phyloP scores from a whole-genome alignment of 2,329 filamentous ascomycete species.

The Penicillium hordei region DNA sequence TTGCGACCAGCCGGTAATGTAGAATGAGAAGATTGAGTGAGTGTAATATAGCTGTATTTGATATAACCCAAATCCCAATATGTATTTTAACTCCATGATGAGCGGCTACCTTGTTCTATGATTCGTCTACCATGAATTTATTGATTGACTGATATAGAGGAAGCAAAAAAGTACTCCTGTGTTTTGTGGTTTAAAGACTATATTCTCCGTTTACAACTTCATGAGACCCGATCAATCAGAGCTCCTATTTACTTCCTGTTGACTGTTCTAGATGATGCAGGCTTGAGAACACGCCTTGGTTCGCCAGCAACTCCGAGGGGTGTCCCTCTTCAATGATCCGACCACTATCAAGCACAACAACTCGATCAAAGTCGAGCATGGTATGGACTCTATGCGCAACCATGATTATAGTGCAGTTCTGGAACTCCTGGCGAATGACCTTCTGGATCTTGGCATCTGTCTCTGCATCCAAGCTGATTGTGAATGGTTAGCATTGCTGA shows the following conservation, averaged over 20 bases:
- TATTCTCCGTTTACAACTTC: background rate
- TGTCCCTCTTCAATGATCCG: constrained; percentile 16
- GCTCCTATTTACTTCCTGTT: background rate
- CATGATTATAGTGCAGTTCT: constrained; percentile 17
- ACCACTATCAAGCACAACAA: constrained; percentile 16
- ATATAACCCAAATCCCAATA: background rate
- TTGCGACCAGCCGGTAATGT: constrained; percentile 20
- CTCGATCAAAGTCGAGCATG: constrained; percentile 20
- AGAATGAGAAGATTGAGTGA: background rate
- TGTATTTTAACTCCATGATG: background rate
- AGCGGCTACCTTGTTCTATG: background rate
- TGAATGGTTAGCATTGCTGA: background rate
- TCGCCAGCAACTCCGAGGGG: background rate
- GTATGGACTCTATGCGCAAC: constrained; percentile 20
- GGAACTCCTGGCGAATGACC: constrained; percentile 15
- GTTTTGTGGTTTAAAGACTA: background rate
- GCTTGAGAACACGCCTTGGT: background rate
- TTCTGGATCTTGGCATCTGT: constrained; percentile 18
- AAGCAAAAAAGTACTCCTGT: background rate
- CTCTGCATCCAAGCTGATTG: constrained; percentile 11
- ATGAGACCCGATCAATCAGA: background rate
- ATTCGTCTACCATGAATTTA: background rate
- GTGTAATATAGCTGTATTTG: constrained; percentile 2
- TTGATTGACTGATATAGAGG: background rate
- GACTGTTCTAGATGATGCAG: background rate